A percentile compares a stretch with the other conserved stretches of the same genome.
Evolutionary conservation across 768 basidiomycete genomes (phyloP).

Genomic region (Tylopilus vinaceipallidus): DNA sequence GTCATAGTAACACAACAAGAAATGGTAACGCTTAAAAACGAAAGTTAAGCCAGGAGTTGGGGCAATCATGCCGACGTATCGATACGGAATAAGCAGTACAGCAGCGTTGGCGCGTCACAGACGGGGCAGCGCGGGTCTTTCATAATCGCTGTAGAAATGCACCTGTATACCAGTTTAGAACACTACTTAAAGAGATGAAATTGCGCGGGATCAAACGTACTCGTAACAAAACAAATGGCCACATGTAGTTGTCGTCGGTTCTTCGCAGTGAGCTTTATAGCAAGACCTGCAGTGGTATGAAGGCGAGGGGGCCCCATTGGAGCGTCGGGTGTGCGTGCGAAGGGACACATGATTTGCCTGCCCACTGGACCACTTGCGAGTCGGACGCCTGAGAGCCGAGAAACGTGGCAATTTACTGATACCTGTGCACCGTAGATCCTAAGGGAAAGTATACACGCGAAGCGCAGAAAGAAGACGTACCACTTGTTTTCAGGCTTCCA

Average conservation of each 20-base stretch:
- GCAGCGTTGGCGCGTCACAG: slow-evolving; percentile 47
- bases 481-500: slow-evolving; percentile 15
- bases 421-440: slow-evolving; percentile 16
- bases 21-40: background rate
- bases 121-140: slow-evolving; percentile 49
- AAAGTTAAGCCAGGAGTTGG: background rate
- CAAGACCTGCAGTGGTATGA: slow-evolving; percentile 51
- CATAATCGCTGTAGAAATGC: slow-evolving; percentile 50
- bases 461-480: slow-evolving; percentile 8
- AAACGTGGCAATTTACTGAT: slow-evolving; percentile 32
- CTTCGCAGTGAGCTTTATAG: slow-evolving; percentile 45
- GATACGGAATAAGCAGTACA: slow-evolving; percentile 57
- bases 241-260: slow-evolving; percentile 60
- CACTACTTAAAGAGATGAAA: background rate
- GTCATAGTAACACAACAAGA: slow-evolving; percentile 1
- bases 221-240: slow-evolving; percentile 61
- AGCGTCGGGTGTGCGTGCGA: slow-evolving; percentile 7
- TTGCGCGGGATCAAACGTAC: slow-evolving; percentile 21
- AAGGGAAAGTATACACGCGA: background rate
- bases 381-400: slow-evolving; percentile 25
- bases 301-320: slow-evolving; percentile 5
- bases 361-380: slow-evolving; percentile 13
- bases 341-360: slow-evolving; percentile 8
- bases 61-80: slow-evolving; percentile 35
- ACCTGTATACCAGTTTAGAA: slow-evolving; percentile 34